Conservation (phyloP, 768 basidiomycete species). For the Leucosporidium yakuticum region DNA sequence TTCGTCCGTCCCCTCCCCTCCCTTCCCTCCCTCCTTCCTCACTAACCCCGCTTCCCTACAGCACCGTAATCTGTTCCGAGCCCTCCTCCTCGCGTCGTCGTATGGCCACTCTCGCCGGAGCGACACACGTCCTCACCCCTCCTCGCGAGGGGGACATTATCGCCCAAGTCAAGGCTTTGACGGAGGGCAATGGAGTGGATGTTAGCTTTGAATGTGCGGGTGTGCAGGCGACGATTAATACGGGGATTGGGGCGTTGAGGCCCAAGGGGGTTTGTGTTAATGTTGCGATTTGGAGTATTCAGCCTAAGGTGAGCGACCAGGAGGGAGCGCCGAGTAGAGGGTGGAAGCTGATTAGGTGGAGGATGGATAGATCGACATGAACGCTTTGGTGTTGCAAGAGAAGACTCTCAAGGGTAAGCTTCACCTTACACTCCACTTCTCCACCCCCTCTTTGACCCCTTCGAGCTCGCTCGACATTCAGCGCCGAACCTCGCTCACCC, state of each 20-base stretch:
- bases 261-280: constrained; percentile 48
- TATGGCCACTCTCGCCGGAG: constrained; percentile 46
- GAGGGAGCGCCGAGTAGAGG: not conserved
- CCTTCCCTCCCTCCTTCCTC: too few relatives aligned
- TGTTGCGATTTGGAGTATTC: constrained; percentile 47
- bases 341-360: constrained; percentile 25
- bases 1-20: constrained; percentile 3
- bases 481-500: not conserved
- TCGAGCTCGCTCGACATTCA: not conserved
- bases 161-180: constrained; percentile 40
- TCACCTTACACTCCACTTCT: not conserved
- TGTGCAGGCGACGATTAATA: constrained; percentile 45
- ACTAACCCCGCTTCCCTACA: not conserved
- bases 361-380: constrained; percentile 44
- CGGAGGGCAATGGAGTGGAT: constrained; percentile 45
- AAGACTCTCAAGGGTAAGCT: constrained; percentile 45
- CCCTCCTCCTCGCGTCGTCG: constrained; percentile 46
- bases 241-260: constrained; percentile 45
- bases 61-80: constrained; percentile 47
- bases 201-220: constrained; percentile 53
- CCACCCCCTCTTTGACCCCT: too few relatives aligned
- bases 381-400: constrained; percentile 45
- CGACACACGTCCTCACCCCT: constrained; percentile 42
- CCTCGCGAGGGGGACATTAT: constrained; percentile 38
- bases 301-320: not conserved